Evolutionary conservation across 140 eudicot species (phyloP), one percentile per base, ranked within the genome.

Genomic region (Anethum foeniculum): DNA sequence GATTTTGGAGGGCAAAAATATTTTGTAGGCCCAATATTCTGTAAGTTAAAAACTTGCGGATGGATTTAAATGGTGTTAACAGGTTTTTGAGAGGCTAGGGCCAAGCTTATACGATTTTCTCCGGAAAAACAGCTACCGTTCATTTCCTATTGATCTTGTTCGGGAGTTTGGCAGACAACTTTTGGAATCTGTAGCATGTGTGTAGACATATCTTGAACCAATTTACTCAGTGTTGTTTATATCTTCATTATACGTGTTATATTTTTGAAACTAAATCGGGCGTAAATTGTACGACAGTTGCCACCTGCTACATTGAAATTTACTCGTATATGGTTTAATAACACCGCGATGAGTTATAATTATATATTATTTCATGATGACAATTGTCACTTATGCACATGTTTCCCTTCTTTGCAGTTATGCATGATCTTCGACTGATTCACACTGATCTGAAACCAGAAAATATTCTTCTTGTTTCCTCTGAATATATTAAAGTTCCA

Each of bases 51-150:
- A 81, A 72, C 88, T 87, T 85, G 93, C 85, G 88, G 87, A 83
- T 93, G 91, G 68, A 83, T 86, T 83, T 85, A 82, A 81, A 88
- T 93, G 97, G 86, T 93, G 78, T 86, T 90, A 90, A 88, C 99
- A 96, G 99, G 99, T 96, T 75, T 96, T 91, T 93, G 99, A 96
- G 99, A 96, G 86, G 97, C 99, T 96, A 87, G 99, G 99, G 82
- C 99, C 99, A 87, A 93, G 99, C 86, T 96, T 96, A 90, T 96
- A 96, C 82, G 99, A 96, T 96, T 87, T 96, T 88, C 97, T 96
- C 64, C 96, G 97, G 89, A 96, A 88, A 88, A 96, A 96, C 93
- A 93, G 89, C 91, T 93, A 96, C 75, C 97, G 99, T 80, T 89
- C 99, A 83, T 96, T 96, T 87, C 99, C 98, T 84, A 90, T 96